Percentiles rank a stretch among this genome's conserved stretches.
These are phyloP conservation scores for Endogone sp. DNA, from an alignment of 192 early-diverging fungal genomes.

Conservation along the genomic window DNA sequence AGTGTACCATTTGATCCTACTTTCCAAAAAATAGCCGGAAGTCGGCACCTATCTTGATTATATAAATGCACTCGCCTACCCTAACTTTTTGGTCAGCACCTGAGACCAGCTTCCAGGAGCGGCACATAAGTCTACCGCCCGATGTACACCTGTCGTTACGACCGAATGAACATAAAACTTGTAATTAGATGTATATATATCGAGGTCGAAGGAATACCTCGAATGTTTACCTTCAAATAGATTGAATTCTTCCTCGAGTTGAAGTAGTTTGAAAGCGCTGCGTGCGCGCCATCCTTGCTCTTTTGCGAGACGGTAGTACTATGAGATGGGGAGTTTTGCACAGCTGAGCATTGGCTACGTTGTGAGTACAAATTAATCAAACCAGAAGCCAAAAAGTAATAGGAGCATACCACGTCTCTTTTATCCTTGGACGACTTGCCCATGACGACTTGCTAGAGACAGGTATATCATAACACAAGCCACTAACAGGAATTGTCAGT, in stretches of 20 bases:
- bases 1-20: too few species aligned
- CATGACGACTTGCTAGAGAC: conserved; percentile 26
- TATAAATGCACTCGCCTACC: too few species aligned
- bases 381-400: background rate
- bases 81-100: conserved; percentile 69
- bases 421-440: conserved; percentile 91
- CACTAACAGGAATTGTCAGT: background rate
- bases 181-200: background rate
- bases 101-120: conserved; percentile 98
- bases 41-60: too few species aligned
- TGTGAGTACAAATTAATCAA: too few species aligned
- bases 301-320: conserved; percentile 93
- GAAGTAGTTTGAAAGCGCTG: conserved; percentile 95
- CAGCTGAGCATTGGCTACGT: too few species aligned
- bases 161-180: background rate
- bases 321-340: background rate
- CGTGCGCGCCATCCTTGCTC: conserved; percentile 97
- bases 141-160: conserved; percentile 55
- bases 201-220: background rate
- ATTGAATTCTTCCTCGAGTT: conserved; percentile 94
- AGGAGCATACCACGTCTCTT: conserved; percentile 68
- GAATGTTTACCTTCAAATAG: conserved; percentile 65
- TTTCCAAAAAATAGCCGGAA: too few species aligned
- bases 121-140: conserved; percentile 95
- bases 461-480: background rate